Evolutionary conservation across 2,329 filamentous ascomycete species (phyloP).

Genomic region (Ophiocordyceps camponoti-floridani): DNA sequence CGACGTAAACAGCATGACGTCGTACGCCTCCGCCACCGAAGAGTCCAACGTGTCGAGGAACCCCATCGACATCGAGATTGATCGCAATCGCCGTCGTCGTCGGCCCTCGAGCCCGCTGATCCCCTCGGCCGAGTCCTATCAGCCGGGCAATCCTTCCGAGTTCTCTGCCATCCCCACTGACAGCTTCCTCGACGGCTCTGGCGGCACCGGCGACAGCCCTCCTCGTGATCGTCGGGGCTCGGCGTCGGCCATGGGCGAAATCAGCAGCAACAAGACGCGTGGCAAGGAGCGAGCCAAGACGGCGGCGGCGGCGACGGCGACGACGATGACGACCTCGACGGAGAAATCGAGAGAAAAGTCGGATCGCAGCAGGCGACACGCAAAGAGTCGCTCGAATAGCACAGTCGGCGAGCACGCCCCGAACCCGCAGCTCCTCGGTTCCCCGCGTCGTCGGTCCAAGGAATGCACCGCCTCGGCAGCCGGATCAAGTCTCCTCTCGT

Average conservation of each 20-base stretch:
- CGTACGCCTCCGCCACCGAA: conserved; percentile 61
- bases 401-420: conserved; percentile 26
- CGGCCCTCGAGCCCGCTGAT: conserved; percentile 51
- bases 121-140: conserved; percentile 40
- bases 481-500: conserved; percentile 37
- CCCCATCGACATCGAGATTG: conserved; percentile 80
- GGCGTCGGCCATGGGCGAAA: conserved; percentile 20
- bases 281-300: conserved; percentile 22
- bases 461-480: conserved; percentile 34
- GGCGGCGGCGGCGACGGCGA: no score
- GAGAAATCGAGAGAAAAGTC: conserved; percentile 27
- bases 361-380: conserved; percentile 26
- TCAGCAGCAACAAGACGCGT: conserved; percentile 25
- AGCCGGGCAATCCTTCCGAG: conserved; percentile 56
- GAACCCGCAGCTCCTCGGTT: conserved; percentile 21
- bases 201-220: conserved; percentile 25
- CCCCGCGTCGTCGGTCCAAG: conserved; percentile 31
- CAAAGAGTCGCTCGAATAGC: conserved; percentile 32
- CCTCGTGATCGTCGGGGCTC: conserved; percentile 9
- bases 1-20: conserved; percentile 50
- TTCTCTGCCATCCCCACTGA: conserved; percentile 59
- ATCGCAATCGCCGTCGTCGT: conserved; percentile 39
- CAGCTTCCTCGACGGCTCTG: conserved; percentile 43
- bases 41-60: conserved; percentile 61
- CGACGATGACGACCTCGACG: no score